phyloP scores from a whole-genome alignment of 2,329 filamentous ascomycete genomes.

The Lachnellula hyalina region DNA sequence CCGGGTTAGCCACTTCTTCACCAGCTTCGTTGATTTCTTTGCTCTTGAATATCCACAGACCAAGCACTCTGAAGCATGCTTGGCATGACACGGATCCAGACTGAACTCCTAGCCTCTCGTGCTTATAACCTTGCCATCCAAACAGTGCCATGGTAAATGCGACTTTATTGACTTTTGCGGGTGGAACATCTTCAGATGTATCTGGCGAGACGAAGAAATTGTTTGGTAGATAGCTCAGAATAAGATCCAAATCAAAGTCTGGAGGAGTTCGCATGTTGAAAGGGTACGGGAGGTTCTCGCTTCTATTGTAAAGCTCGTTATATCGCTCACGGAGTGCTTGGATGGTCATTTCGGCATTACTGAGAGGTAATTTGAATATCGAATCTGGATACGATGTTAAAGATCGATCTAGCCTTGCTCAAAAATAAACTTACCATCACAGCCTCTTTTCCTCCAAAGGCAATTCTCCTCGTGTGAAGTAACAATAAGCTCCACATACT shows the following conservation, averaged over 20 bases:
- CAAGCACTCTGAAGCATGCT: slow-evolving; percentile 81
- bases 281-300: slow-evolving; percentile 53
- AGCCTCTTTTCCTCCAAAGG: slow-evolving; percentile 81
- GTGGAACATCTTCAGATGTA: neutral
- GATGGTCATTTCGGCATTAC: slow-evolving; percentile 55
- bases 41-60: slow-evolving; percentile 89
- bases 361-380: slow-evolving; percentile 56
- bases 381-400: slow-evolving; percentile 40
- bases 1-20: slow-evolving; percentile 47
- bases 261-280: slow-evolving; percentile 53
- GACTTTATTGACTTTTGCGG: slow-evolving; percentile 45
- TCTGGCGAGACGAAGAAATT: slow-evolving; percentile 45
- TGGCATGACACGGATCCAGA: slow-evolving; percentile 56
- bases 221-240: slow-evolving; percentile 45
- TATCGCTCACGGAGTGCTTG: slow-evolving; percentile 58
- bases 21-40: slow-evolving; percentile 56
- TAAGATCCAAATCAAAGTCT: slow-evolving; percentile 44
- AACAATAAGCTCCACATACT: slow-evolving; percentile 68
- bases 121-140: slow-evolving; percentile 61
- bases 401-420: slow-evolving; percentile 16
- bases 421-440: slow-evolving; percentile 60
- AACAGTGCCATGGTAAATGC: slow-evolving; percentile 66
- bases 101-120: slow-evolving; percentile 26
- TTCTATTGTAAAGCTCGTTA: slow-evolving; percentile 51
- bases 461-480: slow-evolving; percentile 75